A percentile compares a stretch with the other conserved stretches of the same genome.
phyloP scores from a whole-genome alignment of 2,329 filamentous ascomycete species.

The Colletotrichum musae region DNA sequence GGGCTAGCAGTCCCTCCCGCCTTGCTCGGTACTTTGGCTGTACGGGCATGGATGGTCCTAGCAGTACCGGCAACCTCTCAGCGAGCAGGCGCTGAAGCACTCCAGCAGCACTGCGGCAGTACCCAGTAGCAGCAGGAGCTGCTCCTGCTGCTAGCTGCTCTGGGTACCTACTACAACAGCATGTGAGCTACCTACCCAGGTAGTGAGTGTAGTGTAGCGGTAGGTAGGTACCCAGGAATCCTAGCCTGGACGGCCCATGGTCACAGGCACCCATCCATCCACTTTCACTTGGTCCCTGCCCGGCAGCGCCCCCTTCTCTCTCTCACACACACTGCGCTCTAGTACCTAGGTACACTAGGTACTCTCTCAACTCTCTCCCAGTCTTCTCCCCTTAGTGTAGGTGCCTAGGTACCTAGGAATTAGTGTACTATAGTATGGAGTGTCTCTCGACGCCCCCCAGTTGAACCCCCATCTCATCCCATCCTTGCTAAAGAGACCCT shows the following conservation, averaged over 20 bases:
- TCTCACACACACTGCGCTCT: background rate
- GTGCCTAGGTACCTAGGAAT: too few relatives aligned
- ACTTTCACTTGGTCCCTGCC: constrained; percentile 23
- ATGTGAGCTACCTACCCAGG: background rate
- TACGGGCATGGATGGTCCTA: constrained; percentile 18
- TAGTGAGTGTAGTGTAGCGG: too few relatives aligned
- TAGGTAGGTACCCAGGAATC: too few relatives aligned
- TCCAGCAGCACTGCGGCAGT: too few relatives aligned
- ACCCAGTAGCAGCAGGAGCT: too few relatives aligned
- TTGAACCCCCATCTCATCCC: constrained; percentile 28
- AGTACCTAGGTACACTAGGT: too few relatives aligned
- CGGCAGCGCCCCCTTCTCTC: background rate
- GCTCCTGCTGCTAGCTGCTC: background rate
- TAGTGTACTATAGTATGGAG: too few relatives aligned
- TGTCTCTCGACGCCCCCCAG: background rate
- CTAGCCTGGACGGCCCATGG: constrained; percentile 10
- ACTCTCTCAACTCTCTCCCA: constrained; percentile 7
- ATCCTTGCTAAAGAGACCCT: constrained; percentile 26
- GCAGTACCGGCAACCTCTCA: background rate
- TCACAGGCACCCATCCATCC: constrained; percentile 2
- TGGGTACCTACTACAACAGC: background rate
- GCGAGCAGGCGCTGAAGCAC: too few relatives aligned
- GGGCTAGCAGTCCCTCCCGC: constrained; percentile 15
- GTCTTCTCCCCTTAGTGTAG: background rate
- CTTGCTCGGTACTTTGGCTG: constrained; percentile 13